phyloP scores from a whole-genome alignment of 2,329 filamentous ascomycete species.

The Phialocephala sp. region DNA sequence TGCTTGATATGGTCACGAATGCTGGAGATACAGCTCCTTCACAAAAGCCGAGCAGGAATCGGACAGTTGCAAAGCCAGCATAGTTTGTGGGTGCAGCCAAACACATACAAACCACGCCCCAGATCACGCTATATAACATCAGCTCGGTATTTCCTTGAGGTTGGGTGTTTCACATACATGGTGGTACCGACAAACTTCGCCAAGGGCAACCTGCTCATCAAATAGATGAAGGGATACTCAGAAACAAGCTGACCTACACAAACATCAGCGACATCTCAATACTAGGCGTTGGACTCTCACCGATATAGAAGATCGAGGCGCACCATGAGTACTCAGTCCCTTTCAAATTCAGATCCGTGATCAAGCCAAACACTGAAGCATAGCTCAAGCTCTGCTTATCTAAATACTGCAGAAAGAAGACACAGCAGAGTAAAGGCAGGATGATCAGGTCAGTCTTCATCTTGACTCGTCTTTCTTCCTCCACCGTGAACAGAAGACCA shows the following conservation, averaged over 20 bases:
- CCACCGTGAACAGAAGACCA: conserved; percentile 34
- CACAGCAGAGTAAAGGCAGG: conserved; percentile 48
- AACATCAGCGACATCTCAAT: neutral
- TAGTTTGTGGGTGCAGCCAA: conserved; percentile 50
- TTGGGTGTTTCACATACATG: conserved; percentile 44
- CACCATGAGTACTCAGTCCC: conserved; percentile 56
- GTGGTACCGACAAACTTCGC: conserved; percentile 56
- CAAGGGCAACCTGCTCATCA: conserved; percentile 56
- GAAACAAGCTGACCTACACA: conserved; percentile 49
- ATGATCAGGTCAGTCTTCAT: conserved; percentile 45
- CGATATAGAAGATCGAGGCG: conserved; percentile 51
- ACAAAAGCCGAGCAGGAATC: conserved; percentile 51
- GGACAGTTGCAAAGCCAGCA: conserved; percentile 47
- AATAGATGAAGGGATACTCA: conserved; percentile 56
- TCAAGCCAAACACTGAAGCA: conserved; percentile 54
- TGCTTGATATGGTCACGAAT: conserved; percentile 52
- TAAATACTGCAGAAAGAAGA: conserved; percentile 52
- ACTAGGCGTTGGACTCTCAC: neutral
- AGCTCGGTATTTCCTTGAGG: neutral
- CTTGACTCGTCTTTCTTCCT: conserved; percentile 43
- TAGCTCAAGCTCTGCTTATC: conserved; percentile 58
- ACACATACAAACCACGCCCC: conserved; percentile 52
- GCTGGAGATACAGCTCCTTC: conserved; percentile 51
- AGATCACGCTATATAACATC: conserved; percentile 44
- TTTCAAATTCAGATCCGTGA: conserved; percentile 51